Base-by-base conservation (phyloP, 1,139 yeast species). In the Torulaspora pretoriensis region DNA sequence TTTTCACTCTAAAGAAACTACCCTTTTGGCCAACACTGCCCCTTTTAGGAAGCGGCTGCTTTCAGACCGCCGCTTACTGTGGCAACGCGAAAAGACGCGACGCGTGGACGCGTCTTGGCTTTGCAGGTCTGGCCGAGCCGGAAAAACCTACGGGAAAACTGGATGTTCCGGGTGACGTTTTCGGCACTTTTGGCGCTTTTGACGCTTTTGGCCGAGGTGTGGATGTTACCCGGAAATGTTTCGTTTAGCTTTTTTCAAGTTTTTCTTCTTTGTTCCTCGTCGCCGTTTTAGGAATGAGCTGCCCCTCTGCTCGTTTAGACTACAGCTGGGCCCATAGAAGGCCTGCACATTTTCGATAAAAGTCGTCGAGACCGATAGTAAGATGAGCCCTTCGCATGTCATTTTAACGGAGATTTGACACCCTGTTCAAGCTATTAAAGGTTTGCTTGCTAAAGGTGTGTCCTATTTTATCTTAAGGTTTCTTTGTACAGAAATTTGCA, bases 261-360 rank as follows among this genome's bases (percentile, higher is more conserved):
- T 5, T 3, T 14, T 4, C n/a, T 16, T 24, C 10, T 10, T 24
- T 24, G n/a, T 34, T 13, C 32, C 17, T 12, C 4, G 3, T 26
- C 12, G 28, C 13, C 13, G 12, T 17, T 14, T 35, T 16, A 8
- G 10, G 22, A 17, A 19, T 8, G 7, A 17, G 23, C 14, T 35
- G 38, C 38, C 38, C 38, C 38, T 35, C 38, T 12, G 30, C 31
- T 35, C 38, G 38, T 35, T 25, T 35, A 25, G 24, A 13, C 12
- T 8, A 6, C 9, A 29, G 17, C 17, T 13, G 17, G 32, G 16
- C 32, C 13, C 14, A 17, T 17, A 17, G 19, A 19, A 6, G 22
- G 22, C 22, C 22, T 19, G 22, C 22, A 19, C 7, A 19, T 16
- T 29, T 5, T 14, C n/a, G 22, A 29, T 29, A 29, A 14, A 29